Evolutionary conservation across 108 stramenopile species (phyloP).

Genomic region (Cylindrotheca fusiformis): DNA sequence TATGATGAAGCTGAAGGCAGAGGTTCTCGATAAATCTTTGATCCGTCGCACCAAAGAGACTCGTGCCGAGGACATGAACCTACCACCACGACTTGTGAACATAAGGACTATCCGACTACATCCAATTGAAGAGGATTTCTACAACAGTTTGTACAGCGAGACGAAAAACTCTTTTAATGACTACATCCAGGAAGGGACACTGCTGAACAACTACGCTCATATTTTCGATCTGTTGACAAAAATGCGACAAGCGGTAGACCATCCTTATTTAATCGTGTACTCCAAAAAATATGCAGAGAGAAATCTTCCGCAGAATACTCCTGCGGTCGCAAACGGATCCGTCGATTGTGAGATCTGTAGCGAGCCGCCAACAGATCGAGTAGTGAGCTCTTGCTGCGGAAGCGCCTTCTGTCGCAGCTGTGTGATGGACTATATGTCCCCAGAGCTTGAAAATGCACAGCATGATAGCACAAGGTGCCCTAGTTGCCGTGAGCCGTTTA

Average conservation of each 20-base stretch:
- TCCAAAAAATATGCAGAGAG: constrained; percentile 24
- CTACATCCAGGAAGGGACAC: constrained; percentile 89
- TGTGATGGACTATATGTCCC: constrained; percentile 77
- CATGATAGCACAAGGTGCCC: constrained; percentile 58
- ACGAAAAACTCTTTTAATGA: constrained; percentile 93
- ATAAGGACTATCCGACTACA: constrained; percentile 83
- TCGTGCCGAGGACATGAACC: constrained; percentile 91
- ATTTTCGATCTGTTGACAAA: constrained; percentile 94
- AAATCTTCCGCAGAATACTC: constrained; percentile 16
- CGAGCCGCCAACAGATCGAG: constrained; percentile 75
- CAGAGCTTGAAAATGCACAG: constrained; percentile 26
- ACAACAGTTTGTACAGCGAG: constrained; percentile 96
- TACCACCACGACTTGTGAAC: constrained; percentile 88
- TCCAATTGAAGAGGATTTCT: constrained; percentile 96
- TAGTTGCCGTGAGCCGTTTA: constrained; percentile 72
- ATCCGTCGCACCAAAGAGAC: constrained; percentile 96
- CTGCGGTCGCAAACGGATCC: constrained; percentile 61
- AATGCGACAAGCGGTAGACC: constrained; percentile 97
- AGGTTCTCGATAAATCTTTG: constrained; percentile 85
- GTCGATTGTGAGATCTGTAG: constrained; percentile 78
- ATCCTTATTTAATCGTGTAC: constrained; percentile 88
- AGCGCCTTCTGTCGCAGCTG: constrained; percentile 78
- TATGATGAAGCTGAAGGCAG: constrained; percentile 85
- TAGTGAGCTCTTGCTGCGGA: constrained; percentile 75
- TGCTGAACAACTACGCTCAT: constrained; percentile 99